Conservation (phyloP, 306 rosid genomes). For the Begonia peltatifolia region DNA sequence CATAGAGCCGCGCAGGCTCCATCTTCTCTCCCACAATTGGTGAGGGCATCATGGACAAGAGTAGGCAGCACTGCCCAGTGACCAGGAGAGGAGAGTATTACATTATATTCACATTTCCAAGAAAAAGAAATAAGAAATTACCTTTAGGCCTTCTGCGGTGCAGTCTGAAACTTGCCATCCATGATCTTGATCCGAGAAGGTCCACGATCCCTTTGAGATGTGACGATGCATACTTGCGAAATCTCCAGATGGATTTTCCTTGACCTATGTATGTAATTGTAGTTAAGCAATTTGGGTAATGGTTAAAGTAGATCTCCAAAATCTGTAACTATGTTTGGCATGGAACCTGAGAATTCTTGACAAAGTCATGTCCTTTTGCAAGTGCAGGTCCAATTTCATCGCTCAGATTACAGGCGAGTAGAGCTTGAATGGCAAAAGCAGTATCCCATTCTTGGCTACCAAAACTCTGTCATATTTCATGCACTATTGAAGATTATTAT, state of each 20-base stretch:
- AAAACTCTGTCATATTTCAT: conserved; percentile 25
- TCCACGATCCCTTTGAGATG: conserved; percentile 76
- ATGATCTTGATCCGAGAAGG: conserved; percentile 70
- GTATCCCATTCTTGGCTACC: conserved; percentile 73
- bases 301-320: not conserved
- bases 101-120: not conserved
- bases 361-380: conserved; percentile 42
- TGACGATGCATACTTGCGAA: conserved; percentile 53
- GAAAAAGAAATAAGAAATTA: not conserved
- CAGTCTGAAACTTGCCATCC: conserved; percentile 91
- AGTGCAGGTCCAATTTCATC: conserved; percentile 39
- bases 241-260: conserved; percentile 44
- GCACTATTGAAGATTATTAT: not conserved
- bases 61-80: conserved; percentile 42
- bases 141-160: conserved; percentile 70
- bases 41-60: conserved; percentile 38
- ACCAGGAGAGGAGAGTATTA: not conserved
- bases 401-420: conserved; percentile 34
- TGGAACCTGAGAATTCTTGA: conserved; percentile 51
- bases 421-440: conserved; percentile 47
- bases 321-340: not conserved
- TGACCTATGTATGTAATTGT: conserved; percentile 19
- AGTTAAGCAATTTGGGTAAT: not conserved
- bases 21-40: conserved; percentile 59
- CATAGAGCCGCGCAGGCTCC: conserved; percentile 37